These are phyloP conservation scores for Ophiostoma ips DNA, from an alignment of 2,329 filamentous ascomycete species.

Conservation along the genomic window DNA sequence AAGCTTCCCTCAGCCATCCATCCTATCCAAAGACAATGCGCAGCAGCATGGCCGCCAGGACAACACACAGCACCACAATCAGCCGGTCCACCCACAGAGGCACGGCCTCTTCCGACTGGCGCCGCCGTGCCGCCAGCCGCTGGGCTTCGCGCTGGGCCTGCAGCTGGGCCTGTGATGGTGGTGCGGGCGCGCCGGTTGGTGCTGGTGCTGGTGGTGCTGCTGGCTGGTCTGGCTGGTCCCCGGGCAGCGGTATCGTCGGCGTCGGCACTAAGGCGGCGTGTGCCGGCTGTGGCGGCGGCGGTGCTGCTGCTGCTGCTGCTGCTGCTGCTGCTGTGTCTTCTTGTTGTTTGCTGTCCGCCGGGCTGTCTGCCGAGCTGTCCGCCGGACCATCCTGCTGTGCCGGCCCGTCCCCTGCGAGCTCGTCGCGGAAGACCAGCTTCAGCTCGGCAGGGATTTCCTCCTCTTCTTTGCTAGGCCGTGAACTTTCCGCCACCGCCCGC, in stretches of 20 bases:
- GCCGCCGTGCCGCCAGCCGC: conserved; percentile 2
- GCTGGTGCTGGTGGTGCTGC: conserved; percentile 10
- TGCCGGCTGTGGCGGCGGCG: conserved; percentile 11
- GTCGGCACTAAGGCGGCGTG: conserved; percentile 9
- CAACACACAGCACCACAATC: conserved; percentile 58
- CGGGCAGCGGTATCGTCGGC: background rate
- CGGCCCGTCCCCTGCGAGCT: conserved; percentile 38
- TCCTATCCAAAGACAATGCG: conserved; percentile 21
- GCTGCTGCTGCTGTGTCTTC: background rate
- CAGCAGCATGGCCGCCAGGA: conserved; percentile 57
- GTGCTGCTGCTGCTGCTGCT: background rate
- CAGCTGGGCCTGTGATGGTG: conserved; percentile 14
- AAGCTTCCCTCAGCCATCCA: background rate
- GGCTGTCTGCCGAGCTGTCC: background rate
- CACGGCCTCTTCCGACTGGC: conserved; percentile 32
- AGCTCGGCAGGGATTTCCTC: conserved; percentile 35
- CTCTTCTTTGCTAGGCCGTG: background rate
- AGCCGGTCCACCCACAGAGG: conserved; percentile 68
- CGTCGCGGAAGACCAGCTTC: conserved; percentile 59
- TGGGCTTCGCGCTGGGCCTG: conserved; percentile 6
- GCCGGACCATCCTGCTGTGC: conserved; percentile 5
- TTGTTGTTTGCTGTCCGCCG: background rate
- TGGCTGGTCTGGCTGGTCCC: background rate
- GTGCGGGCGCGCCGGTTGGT: conserved; percentile 17
- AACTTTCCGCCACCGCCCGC: conserved; percentile 18